Conservation (phyloP, 805 yeast genomes). For the Trichomonascus vanleenenianus region DNA sequence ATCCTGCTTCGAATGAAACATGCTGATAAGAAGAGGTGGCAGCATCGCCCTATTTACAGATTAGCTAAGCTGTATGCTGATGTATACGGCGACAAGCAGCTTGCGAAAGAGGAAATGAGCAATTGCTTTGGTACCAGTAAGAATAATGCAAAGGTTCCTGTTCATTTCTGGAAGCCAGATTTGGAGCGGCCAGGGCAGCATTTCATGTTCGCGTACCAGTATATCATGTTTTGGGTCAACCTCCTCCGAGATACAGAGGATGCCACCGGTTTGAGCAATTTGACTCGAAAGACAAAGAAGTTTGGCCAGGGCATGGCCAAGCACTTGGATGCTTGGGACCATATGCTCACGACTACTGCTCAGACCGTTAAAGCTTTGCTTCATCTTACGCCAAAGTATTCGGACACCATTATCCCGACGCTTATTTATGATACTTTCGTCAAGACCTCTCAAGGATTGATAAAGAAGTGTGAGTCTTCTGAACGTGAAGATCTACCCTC, state of each 20-base stretch:
- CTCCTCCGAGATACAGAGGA: conserved; percentile 49
- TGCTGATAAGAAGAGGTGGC: conserved; percentile 83
- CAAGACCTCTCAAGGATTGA: conserved; percentile 18
- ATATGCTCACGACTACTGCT: conserved; percentile 45
- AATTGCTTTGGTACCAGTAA: conserved; percentile 57
- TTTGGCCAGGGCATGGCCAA: conserved; percentile 70
- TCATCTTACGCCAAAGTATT: conserved; percentile 31
- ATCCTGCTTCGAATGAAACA: conserved; percentile 41
- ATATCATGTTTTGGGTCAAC: conserved; percentile 55
- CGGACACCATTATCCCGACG: neutral
- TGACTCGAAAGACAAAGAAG: conserved; percentile 69
- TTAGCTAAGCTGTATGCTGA: conserved; percentile 55
- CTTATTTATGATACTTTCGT: no score
- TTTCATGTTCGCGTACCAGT: conserved; percentile 66
- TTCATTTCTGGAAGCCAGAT: conserved; percentile 91
- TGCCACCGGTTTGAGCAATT: conserved; percentile 46
- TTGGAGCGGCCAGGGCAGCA: conserved; percentile 89
- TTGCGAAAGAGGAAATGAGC: conserved; percentile 60
- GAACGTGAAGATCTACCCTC: conserved; percentile 15
- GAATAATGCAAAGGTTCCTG: conserved; percentile 51
- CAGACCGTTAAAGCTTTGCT: conserved; percentile 41
- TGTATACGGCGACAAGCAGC: conserved; percentile 42
- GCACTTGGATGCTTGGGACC: conserved; percentile 60
- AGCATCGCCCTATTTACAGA: conserved; percentile 73
- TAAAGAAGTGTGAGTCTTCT: conserved; percentile 30